Evolutionary conservation across 148 eudicot species (phyloP).

Genomic region (Chenopodium album): DNA sequence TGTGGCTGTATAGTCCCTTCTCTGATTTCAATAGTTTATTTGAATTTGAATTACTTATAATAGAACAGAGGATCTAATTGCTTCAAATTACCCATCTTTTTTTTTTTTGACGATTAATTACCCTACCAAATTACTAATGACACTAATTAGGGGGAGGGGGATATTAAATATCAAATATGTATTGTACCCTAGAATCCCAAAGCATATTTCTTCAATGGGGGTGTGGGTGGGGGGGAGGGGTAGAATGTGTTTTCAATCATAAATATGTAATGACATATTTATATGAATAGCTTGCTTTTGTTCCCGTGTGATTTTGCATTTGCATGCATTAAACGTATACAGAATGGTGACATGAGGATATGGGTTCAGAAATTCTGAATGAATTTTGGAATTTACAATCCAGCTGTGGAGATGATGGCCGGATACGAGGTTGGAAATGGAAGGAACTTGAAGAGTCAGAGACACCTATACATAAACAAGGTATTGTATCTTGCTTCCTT

Average conservation of each 20-base stretch:
- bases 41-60: neutral
- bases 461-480: slow-evolving; percentile 36
- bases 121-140: neutral
- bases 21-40: neutral
- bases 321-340: neutral
- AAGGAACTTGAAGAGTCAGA: slow-evolving; percentile 52
- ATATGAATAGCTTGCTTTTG: neutral
- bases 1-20: neutral
- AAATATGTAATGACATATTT: neutral
- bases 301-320: neutral
- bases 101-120: too few species aligned
- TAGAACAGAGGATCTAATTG: neutral
- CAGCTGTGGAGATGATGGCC: slow-evolving; percentile 99
- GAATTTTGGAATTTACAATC: slow-evolving; percentile 20
- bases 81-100: neutral
- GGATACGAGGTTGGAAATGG: slow-evolving; percentile 93
- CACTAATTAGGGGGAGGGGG: neutral
- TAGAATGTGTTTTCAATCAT: neutral
- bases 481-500: slow-evolving; percentile 27
- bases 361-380: neutral
- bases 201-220: neutral
- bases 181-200: neutral
- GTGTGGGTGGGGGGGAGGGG: too few species aligned
- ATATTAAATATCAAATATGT: neutral
- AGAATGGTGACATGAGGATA: neutral